A percentile compares a stretch with the other conserved stretches of the same genome.
Conservation (phyloP, 108 stramenopile species). For the Bacterosira constricta region DNA sequence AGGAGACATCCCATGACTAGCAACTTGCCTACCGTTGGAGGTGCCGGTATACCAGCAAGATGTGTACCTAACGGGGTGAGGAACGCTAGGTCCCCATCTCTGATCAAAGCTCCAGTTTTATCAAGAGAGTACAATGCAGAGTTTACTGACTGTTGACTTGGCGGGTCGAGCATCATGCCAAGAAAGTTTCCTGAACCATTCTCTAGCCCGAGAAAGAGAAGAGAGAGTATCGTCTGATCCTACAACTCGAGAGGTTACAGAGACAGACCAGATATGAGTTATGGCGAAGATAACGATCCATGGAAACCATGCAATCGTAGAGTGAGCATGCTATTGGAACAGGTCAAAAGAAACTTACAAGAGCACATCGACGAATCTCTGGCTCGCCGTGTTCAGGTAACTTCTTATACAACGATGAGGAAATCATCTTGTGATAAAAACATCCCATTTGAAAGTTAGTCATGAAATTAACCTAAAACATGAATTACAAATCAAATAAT, state of each 20-base stretch:
- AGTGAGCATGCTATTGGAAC: too few species aligned
- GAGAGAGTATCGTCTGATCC: slow-evolving; percentile 82
- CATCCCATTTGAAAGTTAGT: background rate
- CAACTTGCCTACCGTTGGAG: slow-evolving; percentile 81
- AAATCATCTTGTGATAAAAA: too few species aligned
- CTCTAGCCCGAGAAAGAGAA: slow-evolving; percentile 84
- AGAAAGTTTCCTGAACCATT: slow-evolving; percentile 69
- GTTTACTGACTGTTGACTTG: slow-evolving; percentile 56
- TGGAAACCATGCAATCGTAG: too few species aligned
- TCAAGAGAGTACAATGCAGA: slow-evolving; percentile 65
- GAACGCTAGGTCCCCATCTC: slow-evolving; percentile 13
- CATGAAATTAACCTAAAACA: too few species aligned
- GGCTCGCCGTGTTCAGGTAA: slow-evolving; percentile 76
- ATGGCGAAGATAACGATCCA: too few species aligned
- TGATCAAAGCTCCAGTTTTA: slow-evolving; percentile 62
- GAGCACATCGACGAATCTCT: slow-evolving; percentile 79
- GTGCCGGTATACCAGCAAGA: slow-evolving; percentile 85
- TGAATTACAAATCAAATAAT: slow-evolving; percentile 52
- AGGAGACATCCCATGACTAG: slow-evolving; percentile 82
- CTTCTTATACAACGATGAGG: slow-evolving; percentile 47
- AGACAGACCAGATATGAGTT: too few species aligned
- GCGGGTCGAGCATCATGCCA: slow-evolving; percentile 71
- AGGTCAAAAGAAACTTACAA: too few species aligned
- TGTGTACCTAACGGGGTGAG: slow-evolving; percentile 84
- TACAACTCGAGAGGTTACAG: too few species aligned